Evolutionary conservation across 805 yeast genomes (phyloP).

Genomic region (Danielozyma ontarioensis): DNA sequence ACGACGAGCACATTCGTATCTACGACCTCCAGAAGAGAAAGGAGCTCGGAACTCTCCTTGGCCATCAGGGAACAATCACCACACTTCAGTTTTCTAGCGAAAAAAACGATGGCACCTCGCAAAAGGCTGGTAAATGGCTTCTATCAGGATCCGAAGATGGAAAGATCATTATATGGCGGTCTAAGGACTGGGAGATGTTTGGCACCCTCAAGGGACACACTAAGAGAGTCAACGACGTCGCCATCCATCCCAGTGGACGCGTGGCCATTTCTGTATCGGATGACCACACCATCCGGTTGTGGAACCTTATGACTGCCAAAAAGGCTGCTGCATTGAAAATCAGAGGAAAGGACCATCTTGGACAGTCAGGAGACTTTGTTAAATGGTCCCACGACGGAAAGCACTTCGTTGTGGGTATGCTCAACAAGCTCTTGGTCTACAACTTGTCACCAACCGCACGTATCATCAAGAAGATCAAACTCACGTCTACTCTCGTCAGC

Average conservation of each 20-base stretch:
- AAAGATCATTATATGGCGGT: slow-evolving; percentile 85
- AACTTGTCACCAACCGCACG: slow-evolving; percentile 53
- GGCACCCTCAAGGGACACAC: slow-evolving; percentile 87
- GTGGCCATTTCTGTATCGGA: slow-evolving; percentile 86
- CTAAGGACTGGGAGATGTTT: slow-evolving; percentile 93
- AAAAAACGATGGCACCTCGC: slow-evolving; percentile 12
- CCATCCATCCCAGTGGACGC: slow-evolving; percentile 86
- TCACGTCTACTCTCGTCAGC: slow-evolving; percentile 61
- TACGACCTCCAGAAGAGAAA: slow-evolving; percentile 92
- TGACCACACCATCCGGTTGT: slow-evolving; percentile 77
- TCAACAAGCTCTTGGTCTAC: slow-evolving; percentile 61
- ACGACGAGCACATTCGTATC: slow-evolving; percentile 91
- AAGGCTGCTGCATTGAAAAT: slow-evolving; percentile 82
- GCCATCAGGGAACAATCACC: slow-evolving; percentile 87
- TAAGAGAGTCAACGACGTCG: slow-evolving; percentile 76
- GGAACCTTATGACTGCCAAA: slow-evolving; percentile 96
- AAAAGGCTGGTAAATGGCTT: slow-evolving; percentile 77
- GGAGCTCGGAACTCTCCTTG: slow-evolving; percentile 84
- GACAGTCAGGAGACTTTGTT: slow-evolving; percentile 60
- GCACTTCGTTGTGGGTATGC: slow-evolving; percentile 69
- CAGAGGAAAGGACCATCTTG: slow-evolving; percentile 60
- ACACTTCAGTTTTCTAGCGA: slow-evolving; percentile 65
- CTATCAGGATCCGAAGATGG: slow-evolving; percentile 91
- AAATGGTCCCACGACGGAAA: slow-evolving; percentile 68
- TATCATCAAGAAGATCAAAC: slow-evolving; percentile 47